These are phyloP conservation scores for Tephrocybe rancida DNA, from an alignment of 768 basidiomycete genomes.

Conservation along the genomic window DNA sequence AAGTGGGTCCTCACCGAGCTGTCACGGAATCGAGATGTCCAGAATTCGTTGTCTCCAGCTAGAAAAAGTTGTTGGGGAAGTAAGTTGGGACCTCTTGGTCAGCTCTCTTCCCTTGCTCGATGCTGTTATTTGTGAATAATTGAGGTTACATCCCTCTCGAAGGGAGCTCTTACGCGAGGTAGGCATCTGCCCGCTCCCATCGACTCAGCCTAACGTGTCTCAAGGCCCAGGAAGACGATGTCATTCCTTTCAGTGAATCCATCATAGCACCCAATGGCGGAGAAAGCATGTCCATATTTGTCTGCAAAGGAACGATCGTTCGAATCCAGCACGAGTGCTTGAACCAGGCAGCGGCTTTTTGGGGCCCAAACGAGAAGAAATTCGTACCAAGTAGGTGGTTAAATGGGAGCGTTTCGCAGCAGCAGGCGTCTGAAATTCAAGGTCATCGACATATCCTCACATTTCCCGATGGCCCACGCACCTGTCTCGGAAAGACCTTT, in stretches of 20 bases:
- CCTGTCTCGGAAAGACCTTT: constrained; percentile 44
- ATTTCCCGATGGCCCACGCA: constrained; percentile 45
- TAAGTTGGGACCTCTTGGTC: constrained; percentile 6
- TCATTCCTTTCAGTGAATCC: neutral
- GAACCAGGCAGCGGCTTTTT: constrained; percentile 39
- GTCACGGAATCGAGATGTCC: constrained; percentile 26
- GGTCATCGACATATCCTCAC: constrained; percentile 41
- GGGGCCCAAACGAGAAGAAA: constrained; percentile 44
- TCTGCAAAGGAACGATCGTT: constrained; percentile 40
- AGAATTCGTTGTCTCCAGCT: constrained; percentile 34
- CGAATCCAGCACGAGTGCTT: constrained; percentile 37
- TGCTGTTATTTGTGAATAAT: constrained; percentile 38
- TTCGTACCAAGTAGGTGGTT: constrained; percentile 50
- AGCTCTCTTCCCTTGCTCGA: constrained; percentile 15
- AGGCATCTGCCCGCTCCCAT: constrained; percentile 21
- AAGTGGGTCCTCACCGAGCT: constrained; percentile 40
- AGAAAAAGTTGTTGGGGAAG: neutral
- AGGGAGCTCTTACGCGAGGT: constrained; percentile 15
- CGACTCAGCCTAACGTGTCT: neutral
- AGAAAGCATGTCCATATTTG: constrained; percentile 26
- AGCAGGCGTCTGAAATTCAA: constrained; percentile 31
- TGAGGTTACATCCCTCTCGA: constrained; percentile 40
- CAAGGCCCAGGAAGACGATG: neutral
- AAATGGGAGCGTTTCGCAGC: constrained; percentile 16
- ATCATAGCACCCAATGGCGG: constrained; percentile 22